These are phyloP conservation scores for Suhomyces kilbournensis DNA, from an alignment of 805 yeast genomes.

Conservation along the genomic window DNA sequence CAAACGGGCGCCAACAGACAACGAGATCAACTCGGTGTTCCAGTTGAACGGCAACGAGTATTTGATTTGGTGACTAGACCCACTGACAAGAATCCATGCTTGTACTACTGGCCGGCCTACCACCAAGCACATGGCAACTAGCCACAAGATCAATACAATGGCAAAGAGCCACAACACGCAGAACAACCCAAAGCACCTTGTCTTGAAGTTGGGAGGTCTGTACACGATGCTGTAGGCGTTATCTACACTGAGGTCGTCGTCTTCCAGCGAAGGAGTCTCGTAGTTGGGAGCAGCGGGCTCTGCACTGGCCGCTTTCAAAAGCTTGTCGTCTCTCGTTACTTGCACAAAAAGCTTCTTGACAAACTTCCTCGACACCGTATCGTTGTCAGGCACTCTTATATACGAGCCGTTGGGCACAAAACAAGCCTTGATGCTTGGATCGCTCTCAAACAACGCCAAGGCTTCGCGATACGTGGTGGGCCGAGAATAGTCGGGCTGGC, in stretches of 20 bases:
- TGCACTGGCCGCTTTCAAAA: conserved; percentile 29
- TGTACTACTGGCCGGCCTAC: conserved; percentile 24
- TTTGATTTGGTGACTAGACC: not conserved
- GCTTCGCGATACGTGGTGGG: conserved; percentile 57
- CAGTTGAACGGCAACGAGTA: conserved; percentile 11
- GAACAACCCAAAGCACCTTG: conserved; percentile 52
- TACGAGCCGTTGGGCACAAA: conserved; percentile 79
- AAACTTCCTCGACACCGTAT: conserved; percentile 64
- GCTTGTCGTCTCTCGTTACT: conserved; percentile 75
- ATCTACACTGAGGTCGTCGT: conserved; percentile 35
- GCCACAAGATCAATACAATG: conserved; percentile 24
- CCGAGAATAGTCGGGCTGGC: conserved; percentile 51
- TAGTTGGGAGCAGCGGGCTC: conserved; percentile 5
- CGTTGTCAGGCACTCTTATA: conserved; percentile 84
- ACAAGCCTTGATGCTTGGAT: conserved; percentile 46
- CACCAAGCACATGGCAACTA: conserved; percentile 20
- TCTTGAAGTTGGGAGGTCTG: conserved; percentile 74
- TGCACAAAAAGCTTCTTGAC: conserved; percentile 70
- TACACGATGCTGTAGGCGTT: conserved; percentile 71
- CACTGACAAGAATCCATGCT: not conserved
- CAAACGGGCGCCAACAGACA: conserved; percentile 17
- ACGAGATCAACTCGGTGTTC: conserved; percentile 18
- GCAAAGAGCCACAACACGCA: conserved; percentile 48
- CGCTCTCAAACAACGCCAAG: conserved; percentile 36
- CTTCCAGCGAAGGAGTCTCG: conserved; percentile 40